A percentile compares a stretch with the other conserved stretches of the same genome.
Conservation (phyloP, 2,329 filamentous ascomycete species). For the Phialophora tarda region DNA sequence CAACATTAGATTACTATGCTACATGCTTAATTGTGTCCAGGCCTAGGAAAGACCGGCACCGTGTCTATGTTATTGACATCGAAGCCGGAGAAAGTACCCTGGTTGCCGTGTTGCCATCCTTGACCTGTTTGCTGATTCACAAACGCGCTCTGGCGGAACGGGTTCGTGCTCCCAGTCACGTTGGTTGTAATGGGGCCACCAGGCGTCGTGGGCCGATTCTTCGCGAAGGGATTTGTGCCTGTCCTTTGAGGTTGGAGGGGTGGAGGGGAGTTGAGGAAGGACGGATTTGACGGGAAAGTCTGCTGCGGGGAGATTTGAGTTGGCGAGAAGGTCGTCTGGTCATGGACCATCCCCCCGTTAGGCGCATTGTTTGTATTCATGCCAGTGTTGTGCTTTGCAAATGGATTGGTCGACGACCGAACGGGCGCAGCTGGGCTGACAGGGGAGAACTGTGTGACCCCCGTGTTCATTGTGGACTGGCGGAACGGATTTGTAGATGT, state of each 20-base stretch:
- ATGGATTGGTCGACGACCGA: constrained; percentile 82
- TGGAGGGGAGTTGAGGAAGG: constrained; percentile 38
- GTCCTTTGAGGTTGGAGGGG: constrained; percentile 64
- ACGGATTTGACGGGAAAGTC: constrained; percentile 40
- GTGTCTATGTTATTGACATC: constrained; percentile 79
- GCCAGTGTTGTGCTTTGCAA: constrained; percentile 67
- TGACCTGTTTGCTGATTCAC: constrained; percentile 86
- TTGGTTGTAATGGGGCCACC: constrained; percentile 68
- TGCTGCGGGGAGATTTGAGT: constrained; percentile 44
- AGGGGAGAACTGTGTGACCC: constrained; percentile 49
- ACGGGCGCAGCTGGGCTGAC: constrained; percentile 50
- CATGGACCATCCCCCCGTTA: constrained; percentile 6
- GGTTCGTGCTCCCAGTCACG: constrained; percentile 87
- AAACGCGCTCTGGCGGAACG: constrained; percentile 89
- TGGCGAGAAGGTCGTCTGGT: constrained; percentile 44
- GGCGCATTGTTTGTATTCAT: constrained; percentile 24
- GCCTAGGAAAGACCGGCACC: constrained; percentile 83
- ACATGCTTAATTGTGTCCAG: constrained; percentile 55
- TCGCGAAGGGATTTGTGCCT: constrained; percentile 74
- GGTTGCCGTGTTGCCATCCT: constrained; percentile 82
- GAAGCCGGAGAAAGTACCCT: constrained; percentile 75
- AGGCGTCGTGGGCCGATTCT: constrained; percentile 54
- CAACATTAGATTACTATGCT: constrained; percentile 26
- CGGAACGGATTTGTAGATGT: constrained; percentile 90
- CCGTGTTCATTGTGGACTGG: constrained; percentile 76